Evolutionary conservation across 2,329 filamentous ascomycete genomes (phyloP).

Genomic region (Pseudocercospora crystallina): DNA sequence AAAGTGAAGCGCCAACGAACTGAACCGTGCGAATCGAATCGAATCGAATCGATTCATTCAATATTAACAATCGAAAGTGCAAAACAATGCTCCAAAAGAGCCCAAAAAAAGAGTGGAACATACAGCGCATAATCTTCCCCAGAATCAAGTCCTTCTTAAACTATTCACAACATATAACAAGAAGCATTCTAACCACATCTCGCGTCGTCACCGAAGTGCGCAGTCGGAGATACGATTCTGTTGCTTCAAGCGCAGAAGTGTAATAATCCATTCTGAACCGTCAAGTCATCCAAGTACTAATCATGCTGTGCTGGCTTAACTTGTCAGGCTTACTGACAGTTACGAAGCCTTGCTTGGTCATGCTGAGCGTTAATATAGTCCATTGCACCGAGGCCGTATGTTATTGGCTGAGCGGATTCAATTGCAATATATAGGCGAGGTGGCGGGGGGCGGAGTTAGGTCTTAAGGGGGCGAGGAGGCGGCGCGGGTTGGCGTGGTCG

Average conservation of each 20-base stretch:
- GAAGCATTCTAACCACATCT: background rate
- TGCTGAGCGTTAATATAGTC: background rate
- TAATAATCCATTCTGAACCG: background rate
- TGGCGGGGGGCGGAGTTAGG: background rate
- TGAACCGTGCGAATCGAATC: too few species aligned
- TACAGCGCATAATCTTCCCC: slow-evolving; percentile 2
- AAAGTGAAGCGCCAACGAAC: too few species aligned
- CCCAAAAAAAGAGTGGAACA: background rate
- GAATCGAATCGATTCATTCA: too few species aligned
- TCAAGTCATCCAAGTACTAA: background rate
- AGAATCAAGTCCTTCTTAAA: background rate
- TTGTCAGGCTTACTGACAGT: background rate
- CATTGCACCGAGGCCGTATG: background rate
- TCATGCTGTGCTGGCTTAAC: slow-evolving; percentile 1
- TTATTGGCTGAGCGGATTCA: background rate
- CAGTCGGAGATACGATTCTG: background rate
- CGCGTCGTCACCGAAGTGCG: background rate
- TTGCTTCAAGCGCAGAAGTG: background rate
- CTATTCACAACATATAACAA: background rate
- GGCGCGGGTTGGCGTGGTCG: too few species aligned
- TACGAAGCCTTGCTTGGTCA: too few species aligned
- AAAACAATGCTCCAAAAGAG: background rate
- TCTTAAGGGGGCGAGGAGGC: background rate
- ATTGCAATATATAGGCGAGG: background rate
- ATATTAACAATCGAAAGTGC: too few species aligned